phyloP scores from a whole-genome alignment of 306 rosid species.

The Prunus mume region DNA sequence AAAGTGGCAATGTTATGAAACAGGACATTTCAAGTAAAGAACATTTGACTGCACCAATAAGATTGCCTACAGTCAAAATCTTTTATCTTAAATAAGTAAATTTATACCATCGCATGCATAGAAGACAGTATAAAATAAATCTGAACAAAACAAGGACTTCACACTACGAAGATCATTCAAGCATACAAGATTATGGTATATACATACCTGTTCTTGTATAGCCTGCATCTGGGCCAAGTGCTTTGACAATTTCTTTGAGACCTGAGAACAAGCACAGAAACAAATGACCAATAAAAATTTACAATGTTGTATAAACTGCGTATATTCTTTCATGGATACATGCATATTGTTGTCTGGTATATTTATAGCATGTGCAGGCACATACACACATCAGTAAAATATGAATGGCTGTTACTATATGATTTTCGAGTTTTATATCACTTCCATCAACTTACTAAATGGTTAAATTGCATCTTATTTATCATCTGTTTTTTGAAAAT shows the following conservation, averaged over 20 bases:
- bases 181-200: constrained; percentile 4
- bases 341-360: neutral
- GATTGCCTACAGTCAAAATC: neutral
- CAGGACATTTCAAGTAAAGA: constrained; percentile 10
- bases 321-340: neutral
- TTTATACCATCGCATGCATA: neutral
- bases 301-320: neutral
- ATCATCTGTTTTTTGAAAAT: neutral
- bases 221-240: constrained; percentile 65
- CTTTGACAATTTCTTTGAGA: constrained; percentile 66
- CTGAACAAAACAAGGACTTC: constrained; percentile 10
- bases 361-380: neutral
- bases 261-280: constrained; percentile 41
- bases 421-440: neutral
- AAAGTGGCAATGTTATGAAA: constrained; percentile 23
- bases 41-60: neutral
- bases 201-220: constrained; percentile 76
- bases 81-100: neutral
- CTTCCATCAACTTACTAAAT: neutral
- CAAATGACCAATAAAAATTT: constrained; percentile 8
- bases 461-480: neutral
- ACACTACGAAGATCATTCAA: neutral
- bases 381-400: neutral
- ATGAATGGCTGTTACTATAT: neutral
- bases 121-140: neutral